A percentile compares a stretch with the other conserved stretches of the same genome.
phyloP scores from a whole-genome alignment of 2,329 filamentous ascomycete genomes.

The Colletotrichum tabaci region DNA sequence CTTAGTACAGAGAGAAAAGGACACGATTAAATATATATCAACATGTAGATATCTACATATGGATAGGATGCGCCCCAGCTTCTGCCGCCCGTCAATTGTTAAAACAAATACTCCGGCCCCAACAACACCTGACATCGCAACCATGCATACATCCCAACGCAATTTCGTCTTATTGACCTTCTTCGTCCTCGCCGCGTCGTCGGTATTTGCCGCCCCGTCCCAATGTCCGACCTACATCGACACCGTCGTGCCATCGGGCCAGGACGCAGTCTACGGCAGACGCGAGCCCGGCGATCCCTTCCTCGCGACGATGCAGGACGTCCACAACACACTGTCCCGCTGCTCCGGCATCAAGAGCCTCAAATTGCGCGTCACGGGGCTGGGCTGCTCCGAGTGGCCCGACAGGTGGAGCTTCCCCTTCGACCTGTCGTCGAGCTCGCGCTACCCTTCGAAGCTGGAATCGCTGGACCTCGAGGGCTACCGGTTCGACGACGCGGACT shows the following conservation, averaged over 20 bases:
- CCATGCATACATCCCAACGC: not conserved
- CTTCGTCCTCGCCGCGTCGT: not conserved
- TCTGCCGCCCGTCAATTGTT: too few relatives aligned
- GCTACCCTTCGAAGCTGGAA: constrained; percentile 18
- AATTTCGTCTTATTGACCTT: not conserved
- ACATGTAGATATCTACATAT: too few relatives aligned
- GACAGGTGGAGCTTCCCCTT: constrained; percentile 26
- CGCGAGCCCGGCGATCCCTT: constrained; percentile 21
- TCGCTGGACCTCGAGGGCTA: constrained; percentile 32
- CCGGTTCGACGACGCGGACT: constrained; percentile 16
- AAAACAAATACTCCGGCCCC: rapidly evolving
- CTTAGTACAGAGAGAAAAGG: too few relatives aligned
- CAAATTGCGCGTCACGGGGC: constrained; percentile 25
- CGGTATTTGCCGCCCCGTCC: not conserved
- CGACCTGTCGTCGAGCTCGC: not conserved
- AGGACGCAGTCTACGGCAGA: not conserved
- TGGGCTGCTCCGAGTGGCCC: constrained; percentile 18
- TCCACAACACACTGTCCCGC: constrained; percentile 16
- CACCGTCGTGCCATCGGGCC: constrained; percentile 14
- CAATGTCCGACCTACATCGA: constrained; percentile 33
- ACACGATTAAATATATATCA: too few relatives aligned
- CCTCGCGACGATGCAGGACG: constrained; percentile 22
- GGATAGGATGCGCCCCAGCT: not conserved
- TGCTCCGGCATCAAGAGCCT: constrained; percentile 25
- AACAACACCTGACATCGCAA: not conserved